Percentiles rank a stretch among this genome's conserved stretches.
These are phyloP conservation scores for Penicillium fimorum DNA, from an alignment of 495 filamentous ascomycete species.

Conservation along the genomic window DNA sequence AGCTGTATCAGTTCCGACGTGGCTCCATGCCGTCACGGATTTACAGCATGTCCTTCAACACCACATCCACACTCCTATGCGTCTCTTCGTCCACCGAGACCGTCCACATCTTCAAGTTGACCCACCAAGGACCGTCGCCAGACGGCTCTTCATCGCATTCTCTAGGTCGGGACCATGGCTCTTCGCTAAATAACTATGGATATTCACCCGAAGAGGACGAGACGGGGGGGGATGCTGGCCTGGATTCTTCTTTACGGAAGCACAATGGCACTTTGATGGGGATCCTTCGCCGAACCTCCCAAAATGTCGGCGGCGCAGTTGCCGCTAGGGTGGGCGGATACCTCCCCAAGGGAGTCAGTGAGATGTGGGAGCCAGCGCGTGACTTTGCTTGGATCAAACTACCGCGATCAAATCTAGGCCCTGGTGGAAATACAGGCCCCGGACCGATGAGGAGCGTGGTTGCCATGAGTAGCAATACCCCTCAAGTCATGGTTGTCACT, in stretches of 20 bases:
- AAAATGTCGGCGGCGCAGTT: constrained; percentile 87
- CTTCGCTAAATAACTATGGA: constrained; percentile 37
- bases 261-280: constrained; percentile 72
- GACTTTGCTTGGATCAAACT: constrained; percentile 97
- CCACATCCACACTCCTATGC: constrained; percentile 86
- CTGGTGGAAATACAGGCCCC: constrained; percentile 36
- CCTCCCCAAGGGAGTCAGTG: constrained; percentile 83
- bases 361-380: constrained; percentile 94
- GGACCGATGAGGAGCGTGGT: constrained; percentile 77
- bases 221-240: constrained; percentile 25
- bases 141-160: constrained; percentile 37
- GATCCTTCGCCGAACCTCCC: constrained; percentile 94
- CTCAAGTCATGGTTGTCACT: constrained; percentile 97
- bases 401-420: constrained; percentile 55
- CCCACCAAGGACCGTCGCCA: constrained; percentile 33
- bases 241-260: constrained; percentile 43
- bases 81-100: constrained; percentile 96
- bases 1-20: constrained; percentile 91
- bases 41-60: constrained; percentile 99
- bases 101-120: constrained; percentile 91
- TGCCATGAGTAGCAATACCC: constrained; percentile 88
- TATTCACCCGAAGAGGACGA: constrained; percentile 42
- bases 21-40: constrained; percentile 93
- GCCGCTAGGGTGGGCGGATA: constrained; percentile 89
- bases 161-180: constrained; percentile 36